Base-by-base conservation (phyloP, 306 rosid species). In the Cucumis hystrix region DNA sequence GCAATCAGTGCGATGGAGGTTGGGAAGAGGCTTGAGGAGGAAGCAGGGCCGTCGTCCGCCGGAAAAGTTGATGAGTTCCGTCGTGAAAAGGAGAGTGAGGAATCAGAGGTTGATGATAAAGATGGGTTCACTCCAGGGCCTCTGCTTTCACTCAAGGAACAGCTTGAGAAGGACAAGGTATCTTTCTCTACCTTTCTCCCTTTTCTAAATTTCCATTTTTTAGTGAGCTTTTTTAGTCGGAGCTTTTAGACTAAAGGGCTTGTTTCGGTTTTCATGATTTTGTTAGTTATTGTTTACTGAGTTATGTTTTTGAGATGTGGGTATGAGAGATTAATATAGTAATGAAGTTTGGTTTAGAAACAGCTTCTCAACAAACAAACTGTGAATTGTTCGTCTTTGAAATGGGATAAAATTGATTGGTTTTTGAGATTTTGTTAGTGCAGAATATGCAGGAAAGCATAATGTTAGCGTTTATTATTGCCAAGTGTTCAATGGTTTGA, bases 151-250 rank as follows among this genome's bases (percentile, higher is more conserved):
- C 98, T 94, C 83, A 94, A 89, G 86, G 97, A 92, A 51, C 98
- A 94, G 88, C 90, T 94, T 89, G 97, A 90, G 81, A 81, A 74
- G 54, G 98, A 94, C 87, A 88, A 94, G 98, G 98, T 94, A 20
- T 49, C 14, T 77, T n/a, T 35, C 18, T 57, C 70, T 10, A 21
- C 12, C 51, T 47, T 64, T 8, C 51, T 11, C 35, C 23, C 57
- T 47, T 65, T 74, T 74, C 39, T 59, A 63, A 33, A 75, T 59
- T 17, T 64, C 23, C 21, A 23, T 18, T 3, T 69, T 52, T 60
- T 6, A 47, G 47, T 41, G 12, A 41, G 12, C 0, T 41, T 41
- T 43, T 43, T 43, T 2, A 58, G 64, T 56, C 68, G 54, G 6
- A 37, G 40, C 40, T 54, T 52, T 69, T 71, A n/a, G 60, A 16